Evolutionary conservation across 2,329 filamentous ascomycete genomes (phyloP).

Genomic region (Ilyonectria robusta): DNA sequence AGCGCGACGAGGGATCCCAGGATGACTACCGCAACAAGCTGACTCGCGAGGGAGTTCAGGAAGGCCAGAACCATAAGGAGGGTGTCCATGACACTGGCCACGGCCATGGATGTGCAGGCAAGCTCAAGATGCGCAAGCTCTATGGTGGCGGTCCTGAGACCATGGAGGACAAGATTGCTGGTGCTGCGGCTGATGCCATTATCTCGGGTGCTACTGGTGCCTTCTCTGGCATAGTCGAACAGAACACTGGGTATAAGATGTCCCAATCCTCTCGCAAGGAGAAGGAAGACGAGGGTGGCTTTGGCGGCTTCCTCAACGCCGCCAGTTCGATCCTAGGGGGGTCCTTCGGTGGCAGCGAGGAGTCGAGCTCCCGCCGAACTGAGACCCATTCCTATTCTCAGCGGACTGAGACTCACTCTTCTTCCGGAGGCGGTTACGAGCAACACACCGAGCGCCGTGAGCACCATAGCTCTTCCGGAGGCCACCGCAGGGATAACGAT

Average conservation of each 20-base stretch:
- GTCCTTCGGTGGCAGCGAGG: slow-evolving; percentile 70
- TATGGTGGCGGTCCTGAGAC: slow-evolving; percentile 62
- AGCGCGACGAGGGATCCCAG: slow-evolving; percentile 66
- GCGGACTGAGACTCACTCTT: slow-evolving; percentile 66
- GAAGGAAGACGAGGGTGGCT: slow-evolving; percentile 72
- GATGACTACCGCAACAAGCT: slow-evolving; percentile 81
- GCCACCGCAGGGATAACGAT: slow-evolving; percentile 41
- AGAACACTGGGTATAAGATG: slow-evolving; percentile 61
- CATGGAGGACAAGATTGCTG: slow-evolving; percentile 70
- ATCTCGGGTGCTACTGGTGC: slow-evolving; percentile 70
- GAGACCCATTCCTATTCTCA: slow-evolving; percentile 72
- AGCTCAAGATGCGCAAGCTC: slow-evolving; percentile 83
- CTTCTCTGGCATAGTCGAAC: slow-evolving; percentile 62
- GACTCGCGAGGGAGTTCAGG: slow-evolving; percentile 81
- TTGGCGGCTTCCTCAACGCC: slow-evolving; percentile 80
- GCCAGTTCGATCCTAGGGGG: slow-evolving; percentile 77
- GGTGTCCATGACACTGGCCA: slow-evolving; percentile 88
- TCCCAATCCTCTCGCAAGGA: slow-evolving; percentile 49
- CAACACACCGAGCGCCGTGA: slow-evolving; percentile 69
- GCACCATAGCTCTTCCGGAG: slow-evolving; percentile 54
- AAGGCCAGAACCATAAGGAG: slow-evolving; percentile 88
- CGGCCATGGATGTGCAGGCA: slow-evolving; percentile 85
- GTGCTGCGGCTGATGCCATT: slow-evolving; percentile 69
- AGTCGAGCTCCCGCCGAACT: slow-evolving; percentile 62
- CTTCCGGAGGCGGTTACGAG: slow-evolving; percentile 69